phyloP scores from a whole-genome alignment of 495 filamentous ascomycete genomes.

The Tuber microsphaerosporum region DNA sequence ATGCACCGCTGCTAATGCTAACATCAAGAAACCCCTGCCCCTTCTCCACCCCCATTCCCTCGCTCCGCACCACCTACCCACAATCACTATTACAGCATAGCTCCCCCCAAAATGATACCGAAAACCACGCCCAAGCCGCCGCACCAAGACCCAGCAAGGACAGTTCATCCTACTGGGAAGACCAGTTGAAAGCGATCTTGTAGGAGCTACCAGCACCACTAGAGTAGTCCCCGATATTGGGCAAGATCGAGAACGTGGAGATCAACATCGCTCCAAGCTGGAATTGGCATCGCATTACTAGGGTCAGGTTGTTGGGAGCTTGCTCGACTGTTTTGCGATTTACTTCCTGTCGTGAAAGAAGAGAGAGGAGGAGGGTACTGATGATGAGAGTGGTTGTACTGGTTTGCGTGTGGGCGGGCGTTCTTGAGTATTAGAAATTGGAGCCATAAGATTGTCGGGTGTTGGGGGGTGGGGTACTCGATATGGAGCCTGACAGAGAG shows the following conservation, averaged over 20 bases:
- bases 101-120: background rate
- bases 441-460: constrained; percentile 5
- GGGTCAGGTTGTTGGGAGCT: background rate
- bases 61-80: background rate
- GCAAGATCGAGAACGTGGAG: constrained; percentile 1
- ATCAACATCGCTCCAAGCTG: background rate
- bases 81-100: background rate
- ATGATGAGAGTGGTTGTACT: background rate
- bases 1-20: background rate
- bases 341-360: background rate
- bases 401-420: background rate
- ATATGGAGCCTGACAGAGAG: constrained; percentile 5
- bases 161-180: background rate
- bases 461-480: background rate
- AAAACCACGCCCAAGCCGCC: background rate
- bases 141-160: background rate
- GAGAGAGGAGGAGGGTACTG: background rate
- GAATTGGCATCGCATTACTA: background rate
- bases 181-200: background rate
- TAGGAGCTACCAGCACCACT: background rate
- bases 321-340: constrained; percentile 7
- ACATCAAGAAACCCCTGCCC: background rate
- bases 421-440: background rate
- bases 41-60: background rate
- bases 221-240: background rate